Percentiles rank a stretch among this genome's conserved stretches.
These are phyloP conservation scores for Monilinia laxa DNA, from an alignment of 2,329 filamentous ascomycete genomes.

Conservation along the genomic window DNA sequence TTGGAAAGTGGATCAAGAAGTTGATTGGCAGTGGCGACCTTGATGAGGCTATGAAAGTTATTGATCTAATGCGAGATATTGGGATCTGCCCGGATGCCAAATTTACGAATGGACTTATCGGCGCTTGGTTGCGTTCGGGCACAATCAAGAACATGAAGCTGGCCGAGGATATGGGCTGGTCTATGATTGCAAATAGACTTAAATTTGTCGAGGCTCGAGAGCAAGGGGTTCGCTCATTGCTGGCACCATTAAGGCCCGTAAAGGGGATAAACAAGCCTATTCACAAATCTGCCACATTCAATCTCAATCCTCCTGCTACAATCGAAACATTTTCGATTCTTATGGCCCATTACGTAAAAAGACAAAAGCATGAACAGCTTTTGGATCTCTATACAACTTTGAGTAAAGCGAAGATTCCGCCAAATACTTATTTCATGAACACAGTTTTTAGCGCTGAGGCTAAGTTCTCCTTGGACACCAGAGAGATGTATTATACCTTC, in stretches of 20 bases:
- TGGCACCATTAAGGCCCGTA: constrained; percentile 26
- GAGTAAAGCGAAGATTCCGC: constrained; percentile 60
- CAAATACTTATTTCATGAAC: constrained; percentile 76
- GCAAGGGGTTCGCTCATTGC: constrained; percentile 15
- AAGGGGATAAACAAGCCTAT: constrained; percentile 26
- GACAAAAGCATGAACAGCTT: constrained; percentile 57
- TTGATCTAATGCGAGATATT: constrained; percentile 71
- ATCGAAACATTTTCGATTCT: constrained; percentile 77
- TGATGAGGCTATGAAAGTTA: constrained; percentile 68
- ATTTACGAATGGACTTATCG: constrained; percentile 80
- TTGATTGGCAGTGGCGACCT: constrained; percentile 72
- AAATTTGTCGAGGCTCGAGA: constrained; percentile 56
- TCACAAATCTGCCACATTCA: constrained; percentile 40
- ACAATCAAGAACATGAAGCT: constrained; percentile 53
- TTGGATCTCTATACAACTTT: constrained; percentile 63
- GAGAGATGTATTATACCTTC: constrained; percentile 1
- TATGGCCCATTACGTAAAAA: constrained; percentile 67
- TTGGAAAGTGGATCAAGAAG: constrained; percentile 84
- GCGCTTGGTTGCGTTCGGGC: constrained; percentile 70
- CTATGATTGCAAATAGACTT: constrained; percentile 71
- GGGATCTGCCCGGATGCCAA: constrained; percentile 68
- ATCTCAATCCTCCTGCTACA: constrained; percentile 58
- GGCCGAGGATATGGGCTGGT: constrained; percentile 70
- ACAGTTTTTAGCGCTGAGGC: constrained; percentile 59
- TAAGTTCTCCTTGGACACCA: constrained; percentile 14